Base-by-base conservation (phyloP, 1,139 yeast species). In the Citeromyces hawaiiensis region DNA sequence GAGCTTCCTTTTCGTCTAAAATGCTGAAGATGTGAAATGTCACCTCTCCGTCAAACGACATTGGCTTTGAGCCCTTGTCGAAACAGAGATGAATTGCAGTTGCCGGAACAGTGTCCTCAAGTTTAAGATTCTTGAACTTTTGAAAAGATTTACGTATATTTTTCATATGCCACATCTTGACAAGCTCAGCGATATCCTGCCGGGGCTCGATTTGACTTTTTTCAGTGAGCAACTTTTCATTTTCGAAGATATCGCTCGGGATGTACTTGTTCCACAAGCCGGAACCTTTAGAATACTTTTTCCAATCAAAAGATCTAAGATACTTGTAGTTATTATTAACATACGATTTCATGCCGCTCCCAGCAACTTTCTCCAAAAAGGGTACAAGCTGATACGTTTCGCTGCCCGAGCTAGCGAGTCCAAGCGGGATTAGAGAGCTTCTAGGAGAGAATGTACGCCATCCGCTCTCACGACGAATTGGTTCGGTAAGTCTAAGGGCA, bases 381-480 rank as follows among this genome's bases (percentile, higher is more conserved):
- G 34, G 34, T 8, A 30, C 34, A 16, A 30, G 34, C 34, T 30
- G 34, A 10, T 14, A 30, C 11, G 27, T 23, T 30, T 30, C 17
- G 17, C 17, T 6, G 8, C 17, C 34, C n/a, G 34, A 14, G 13
- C 34, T 13, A 3, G 47, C 45, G 7, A 49, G 14, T 5, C 46
- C 41, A 34, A 55, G 35, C 4, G 50, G 49, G 0, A 47, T 18
- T 8, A 55, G 39, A 2, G 53, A 40, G 29, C 44, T 49, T 23
- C 52, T 39, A 3, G 60, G 59, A 2, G 54, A 40, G 3, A 45
- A 47, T 1, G 46, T 38, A 27, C 56, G 43, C 0, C 49, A 42
- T 3, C 42, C 38, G n/a, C 44, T 43, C 2, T 46, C 39, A 44
- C 44, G 43, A 39, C 59, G 42, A 1, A 48, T 42, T 7, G 58